Evolutionary conservation across 371 early-diverging fungal species (phyloP).

Genomic region (Blakeslea trispora): DNA sequence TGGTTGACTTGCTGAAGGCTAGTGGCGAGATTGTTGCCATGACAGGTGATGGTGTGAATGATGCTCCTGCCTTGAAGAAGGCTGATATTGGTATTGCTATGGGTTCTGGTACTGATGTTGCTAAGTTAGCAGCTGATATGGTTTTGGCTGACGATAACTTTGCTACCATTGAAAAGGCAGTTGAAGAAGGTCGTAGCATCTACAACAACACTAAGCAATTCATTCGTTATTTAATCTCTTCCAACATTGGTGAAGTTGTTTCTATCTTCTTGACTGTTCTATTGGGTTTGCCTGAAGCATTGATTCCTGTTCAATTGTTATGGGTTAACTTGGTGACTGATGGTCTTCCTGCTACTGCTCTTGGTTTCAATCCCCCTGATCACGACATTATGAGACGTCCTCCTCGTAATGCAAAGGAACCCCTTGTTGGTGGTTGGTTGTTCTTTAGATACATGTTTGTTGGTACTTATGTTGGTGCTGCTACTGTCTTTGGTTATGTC

Average conservation of each 20-base stretch:
- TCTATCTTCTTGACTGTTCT: constrained; percentile 93
- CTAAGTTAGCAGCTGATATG: constrained; percentile 97
- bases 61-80: constrained; percentile 96
- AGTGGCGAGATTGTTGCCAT: constrained; percentile 95
- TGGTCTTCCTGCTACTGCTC: constrained; percentile 95
- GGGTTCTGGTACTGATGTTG: constrained; percentile 98
- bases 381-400: constrained; percentile 92
- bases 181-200: constrained; percentile 96
- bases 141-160: constrained; percentile 97
- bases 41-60: constrained; percentile 99
- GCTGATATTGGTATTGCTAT: constrained; percentile 99
- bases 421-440: constrained; percentile 91
- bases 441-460: constrained; percentile 93
- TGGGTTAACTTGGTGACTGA: constrained; percentile 99
- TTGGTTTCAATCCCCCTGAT: constrained; percentile 98
- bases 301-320: constrained; percentile 95
- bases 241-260: constrained; percentile 88
- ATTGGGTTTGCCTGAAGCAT: constrained; percentile 94
- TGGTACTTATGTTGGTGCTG: constrained; percentile 91
- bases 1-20: constrained; percentile 88
- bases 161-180: constrained; percentile 94
- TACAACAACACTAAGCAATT: constrained; percentile 99
- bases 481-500: constrained; percentile 96
- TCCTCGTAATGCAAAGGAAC: constrained; percentile 85
- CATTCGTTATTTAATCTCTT: constrained; percentile 94